These are phyloP conservation scores for Sapria himalayana DNA, from an alignment of 345 rosid species.

Conservation along the genomic window DNA sequence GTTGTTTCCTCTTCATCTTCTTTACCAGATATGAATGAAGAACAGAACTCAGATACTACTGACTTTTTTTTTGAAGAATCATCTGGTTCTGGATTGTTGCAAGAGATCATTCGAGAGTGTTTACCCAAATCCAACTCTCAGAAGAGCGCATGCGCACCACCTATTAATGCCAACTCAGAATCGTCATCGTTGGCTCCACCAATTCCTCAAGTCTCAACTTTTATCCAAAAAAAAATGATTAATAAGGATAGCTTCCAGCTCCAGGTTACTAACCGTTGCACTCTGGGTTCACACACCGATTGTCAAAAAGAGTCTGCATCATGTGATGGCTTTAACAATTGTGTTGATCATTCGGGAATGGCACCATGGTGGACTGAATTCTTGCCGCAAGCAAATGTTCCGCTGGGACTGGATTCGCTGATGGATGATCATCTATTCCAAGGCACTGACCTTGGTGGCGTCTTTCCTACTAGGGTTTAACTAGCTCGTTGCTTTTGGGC, in stretches of 20 bases:
- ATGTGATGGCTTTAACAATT: conserved; percentile 10
- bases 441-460: conserved; percentile 15
- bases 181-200: neutral
- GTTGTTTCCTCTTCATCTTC: conserved; percentile 7
- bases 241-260: conserved; percentile 9
- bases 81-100: conserved; percentile 54
- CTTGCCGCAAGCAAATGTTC: conserved; percentile 9
- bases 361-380: conserved; percentile 1
- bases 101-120: conserved; percentile 63
- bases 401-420: conserved; percentile 10
- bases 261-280: too few species aligned
- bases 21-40: neutral
- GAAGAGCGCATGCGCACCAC: conserved; percentile 3
- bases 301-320: conserved; percentile 5
- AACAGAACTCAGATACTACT: neutral
- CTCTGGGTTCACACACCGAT: conserved; percentile 7
- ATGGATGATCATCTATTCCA: conserved; percentile 20
- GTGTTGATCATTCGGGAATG: conserved; percentile 8
- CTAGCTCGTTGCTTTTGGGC: conserved; percentile 9
- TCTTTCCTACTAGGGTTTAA: conserved; percentile 19
- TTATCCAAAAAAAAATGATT: conserved; percentile 1
- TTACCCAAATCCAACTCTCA: conserved; percentile 21
- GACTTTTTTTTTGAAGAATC: conserved; percentile 33
- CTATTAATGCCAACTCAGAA: neutral
- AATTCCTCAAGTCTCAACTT: conserved; percentile 4